Evolutionary conservation across 2,329 filamentous ascomycete genomes (phyloP).

Genomic region (Trichophyton rubrum): DNA sequence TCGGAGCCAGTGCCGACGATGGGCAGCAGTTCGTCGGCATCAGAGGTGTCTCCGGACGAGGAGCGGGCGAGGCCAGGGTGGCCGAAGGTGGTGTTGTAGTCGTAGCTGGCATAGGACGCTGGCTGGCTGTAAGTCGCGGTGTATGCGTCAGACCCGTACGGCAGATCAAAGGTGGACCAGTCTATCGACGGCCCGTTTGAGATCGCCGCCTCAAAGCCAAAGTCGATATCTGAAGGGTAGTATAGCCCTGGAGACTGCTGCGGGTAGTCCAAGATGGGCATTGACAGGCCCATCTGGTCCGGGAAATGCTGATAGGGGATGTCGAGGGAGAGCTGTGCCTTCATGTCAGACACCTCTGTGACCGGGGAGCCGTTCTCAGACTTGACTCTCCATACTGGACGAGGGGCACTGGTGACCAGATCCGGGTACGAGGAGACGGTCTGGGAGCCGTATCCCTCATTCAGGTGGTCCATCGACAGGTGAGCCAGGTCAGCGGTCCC

Average conservation of each 20-base stretch:
- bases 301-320: slow-evolving; percentile 28
- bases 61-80: slow-evolving; percentile 31
- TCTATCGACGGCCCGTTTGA: slow-evolving; percentile 34
- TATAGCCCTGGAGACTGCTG: slow-evolving; percentile 29
- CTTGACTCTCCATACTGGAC: slow-evolving; percentile 26
- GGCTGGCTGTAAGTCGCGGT: slow-evolving; percentile 32
- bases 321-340: slow-evolving; percentile 28
- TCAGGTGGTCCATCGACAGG: slow-evolving; percentile 42
- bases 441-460: slow-evolving; percentile 19
- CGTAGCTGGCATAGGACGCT: slow-evolving; percentile 36
- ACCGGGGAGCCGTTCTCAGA: slow-evolving; percentile 38
- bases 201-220: slow-evolving; percentile 25
- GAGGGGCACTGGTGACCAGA: slow-evolving; percentile 21
- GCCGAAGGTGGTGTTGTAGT: slow-evolving; percentile 28
- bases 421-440: slow-evolving; percentile 18
- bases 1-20: slow-evolving; percentile 23
- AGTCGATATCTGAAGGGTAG: slow-evolving; percentile 34
- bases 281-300: slow-evolving; percentile 20
- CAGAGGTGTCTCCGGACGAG: slow-evolving; percentile 39
- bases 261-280: slow-evolving; percentile 26
- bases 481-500: slow-evolving; percentile 35
- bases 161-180: slow-evolving; percentile 37
- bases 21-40: slow-evolving; percentile 34
- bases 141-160: slow-evolving; percentile 24
- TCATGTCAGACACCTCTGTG: slow-evolving; percentile 22